phyloP scores from a whole-genome alignment of 2,329 filamentous ascomycete genomes.

The Plectosphaerella cucumerina region DNA sequence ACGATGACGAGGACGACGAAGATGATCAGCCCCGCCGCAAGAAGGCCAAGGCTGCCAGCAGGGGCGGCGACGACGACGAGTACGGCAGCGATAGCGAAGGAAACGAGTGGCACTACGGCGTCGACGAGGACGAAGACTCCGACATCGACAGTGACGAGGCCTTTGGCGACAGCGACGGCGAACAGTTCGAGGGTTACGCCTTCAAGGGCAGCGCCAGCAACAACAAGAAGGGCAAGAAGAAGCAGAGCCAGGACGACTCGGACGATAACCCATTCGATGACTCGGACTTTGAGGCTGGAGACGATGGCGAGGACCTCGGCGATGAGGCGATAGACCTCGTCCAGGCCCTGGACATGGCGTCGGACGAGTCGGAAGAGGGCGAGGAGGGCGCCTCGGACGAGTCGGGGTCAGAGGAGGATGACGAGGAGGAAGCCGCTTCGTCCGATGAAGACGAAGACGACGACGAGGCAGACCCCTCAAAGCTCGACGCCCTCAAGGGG shows the following conservation, averaged over 20 bases:
- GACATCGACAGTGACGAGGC: slow-evolving; percentile 71
- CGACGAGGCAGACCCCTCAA: slow-evolving; percentile 44
- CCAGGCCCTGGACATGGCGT: slow-evolving; percentile 51
- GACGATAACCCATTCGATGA: slow-evolving; percentile 51
- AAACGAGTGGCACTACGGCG: slow-evolving; percentile 78
- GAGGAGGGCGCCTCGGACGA: slow-evolving; percentile 40
- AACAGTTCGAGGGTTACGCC: slow-evolving; percentile 71
- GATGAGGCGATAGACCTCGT: slow-evolving; percentile 58
- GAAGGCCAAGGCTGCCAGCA: slow-evolving; percentile 36
- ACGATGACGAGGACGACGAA: slow-evolving; percentile 43
- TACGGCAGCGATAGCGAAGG: slow-evolving; percentile 81
- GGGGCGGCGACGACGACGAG: slow-evolving; percentile 56
- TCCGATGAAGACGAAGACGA: slow-evolving; percentile 40
- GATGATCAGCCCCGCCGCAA: slow-evolving; percentile 47
- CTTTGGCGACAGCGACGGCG: slow-evolving; percentile 84
- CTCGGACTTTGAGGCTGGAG: slow-evolving; percentile 49
- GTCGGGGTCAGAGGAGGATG: slow-evolving; percentile 35
- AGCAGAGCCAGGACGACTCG: slow-evolving; percentile 25
- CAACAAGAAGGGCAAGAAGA: slow-evolving; percentile 25
- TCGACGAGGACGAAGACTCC: slow-evolving; percentile 56
- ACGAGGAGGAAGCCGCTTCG: slow-evolving; percentile 46
- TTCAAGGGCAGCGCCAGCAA: slow-evolving; percentile 45
- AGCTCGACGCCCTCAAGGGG: slow-evolving; percentile 61
- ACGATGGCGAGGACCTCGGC: slow-evolving; percentile 55
- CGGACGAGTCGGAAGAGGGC: slow-evolving; percentile 45